Percentiles rank a stretch among this genome's conserved stretches.
Evolutionary conservation across 345 rosid species (phyloP).

Genomic region (Citrus glauca): DNA sequence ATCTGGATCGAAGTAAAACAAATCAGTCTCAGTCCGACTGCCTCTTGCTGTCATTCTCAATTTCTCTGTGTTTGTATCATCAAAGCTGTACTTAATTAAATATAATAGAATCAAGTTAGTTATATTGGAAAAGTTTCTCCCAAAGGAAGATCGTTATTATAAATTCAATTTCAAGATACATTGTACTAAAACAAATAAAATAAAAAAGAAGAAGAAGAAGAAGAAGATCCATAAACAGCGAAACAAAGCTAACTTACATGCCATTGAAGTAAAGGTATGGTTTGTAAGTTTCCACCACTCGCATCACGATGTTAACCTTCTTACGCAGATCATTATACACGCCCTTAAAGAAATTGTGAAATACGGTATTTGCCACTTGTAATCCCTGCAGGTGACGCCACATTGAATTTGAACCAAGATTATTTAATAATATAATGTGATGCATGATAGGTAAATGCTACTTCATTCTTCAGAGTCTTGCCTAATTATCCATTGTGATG

Average conservation of each 20-base stretch:
- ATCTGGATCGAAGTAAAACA: conserved; percentile 52
- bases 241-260: conserved; percentile 51
- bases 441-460: too few relatives aligned
- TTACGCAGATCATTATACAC: conserved; percentile 35
- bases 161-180: too few relatives aligned
- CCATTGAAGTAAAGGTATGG: conserved; percentile 75
- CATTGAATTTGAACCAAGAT: not conserved
- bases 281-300: conserved; percentile 58
- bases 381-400: conserved; percentile 29
- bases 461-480: too few relatives aligned
- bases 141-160: too few relatives aligned
- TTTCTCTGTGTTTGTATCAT: conserved; percentile 50
- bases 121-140: not conserved
- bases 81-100: conserved; percentile 31
- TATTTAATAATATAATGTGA: too few relatives aligned
- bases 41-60: conserved; percentile 32
- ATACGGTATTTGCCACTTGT: conserved; percentile 43
- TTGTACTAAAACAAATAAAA: conserved; percentile 22
- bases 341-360: conserved; percentile 39
- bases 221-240: too few relatives aligned
- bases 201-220: too few relatives aligned
- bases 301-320: conserved; percentile 55
- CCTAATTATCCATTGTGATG: too few relatives aligned
- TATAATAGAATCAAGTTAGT: not conserved
- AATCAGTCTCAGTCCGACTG: conserved; percentile 21